phyloP scores from a whole-genome alignment of 2,329 filamentous ascomycete genomes.

The Cytospora leucostoma region DNA sequence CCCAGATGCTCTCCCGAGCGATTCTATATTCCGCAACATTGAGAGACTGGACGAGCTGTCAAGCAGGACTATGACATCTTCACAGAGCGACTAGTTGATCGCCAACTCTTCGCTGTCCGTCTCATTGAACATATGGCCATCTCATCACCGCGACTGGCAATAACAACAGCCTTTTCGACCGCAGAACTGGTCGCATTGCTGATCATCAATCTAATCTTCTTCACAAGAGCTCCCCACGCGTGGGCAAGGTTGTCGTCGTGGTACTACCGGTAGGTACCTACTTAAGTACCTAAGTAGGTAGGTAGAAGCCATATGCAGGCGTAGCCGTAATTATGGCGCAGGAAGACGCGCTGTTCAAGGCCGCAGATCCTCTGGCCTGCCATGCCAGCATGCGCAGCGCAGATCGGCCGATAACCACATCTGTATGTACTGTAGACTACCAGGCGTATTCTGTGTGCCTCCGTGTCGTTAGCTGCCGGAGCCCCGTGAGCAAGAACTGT shows the following conservation, averaged over 20 bases:
- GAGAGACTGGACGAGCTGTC: not conserved
- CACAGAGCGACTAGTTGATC: too few species aligned
- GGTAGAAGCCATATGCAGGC: not conserved
- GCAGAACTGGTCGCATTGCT: not conserved
- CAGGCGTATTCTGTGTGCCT: conserved; percentile 1
- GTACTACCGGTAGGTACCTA: too few species aligned
- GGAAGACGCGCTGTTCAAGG: not conserved
- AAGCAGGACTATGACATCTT: too few species aligned
- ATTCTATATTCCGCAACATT: not conserved
- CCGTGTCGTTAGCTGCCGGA: conserved; percentile 8
- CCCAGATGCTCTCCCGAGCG: not conserved
- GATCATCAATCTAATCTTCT: not conserved
- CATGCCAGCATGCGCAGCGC: not conserved
- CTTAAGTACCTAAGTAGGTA: too few species aligned
- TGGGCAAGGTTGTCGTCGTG: not conserved
- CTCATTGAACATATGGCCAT: too few species aligned
- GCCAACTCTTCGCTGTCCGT: too few species aligned
- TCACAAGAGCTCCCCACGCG: too few species aligned
- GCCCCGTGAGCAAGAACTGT: not conserved
- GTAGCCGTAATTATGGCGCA: not conserved
- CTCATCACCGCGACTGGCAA: not conserved
- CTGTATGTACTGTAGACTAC: conserved; percentile 2
- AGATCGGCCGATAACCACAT: conserved; percentile 17
- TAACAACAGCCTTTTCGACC: not conserved
- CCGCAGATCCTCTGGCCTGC: not conserved